These are phyloP conservation scores for Dionaea muscipula DNA, from an alignment of 179 eudicot species.

Conservation along the genomic window DNA sequence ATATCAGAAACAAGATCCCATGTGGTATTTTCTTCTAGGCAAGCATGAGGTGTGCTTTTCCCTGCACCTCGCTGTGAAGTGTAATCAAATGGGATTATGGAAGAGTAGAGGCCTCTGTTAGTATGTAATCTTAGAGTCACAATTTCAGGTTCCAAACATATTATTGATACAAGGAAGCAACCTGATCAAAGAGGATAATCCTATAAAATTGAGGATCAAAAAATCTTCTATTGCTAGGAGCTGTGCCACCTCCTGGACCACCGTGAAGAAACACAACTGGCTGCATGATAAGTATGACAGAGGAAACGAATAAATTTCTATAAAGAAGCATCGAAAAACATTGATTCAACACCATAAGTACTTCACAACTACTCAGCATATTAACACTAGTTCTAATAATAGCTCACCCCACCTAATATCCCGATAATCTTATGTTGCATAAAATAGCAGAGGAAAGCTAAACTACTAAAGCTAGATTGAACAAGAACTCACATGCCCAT, in stretches of 20 bases:
- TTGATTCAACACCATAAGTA: too few relatives aligned
- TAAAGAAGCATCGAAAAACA: not conserved
- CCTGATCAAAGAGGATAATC: conserved; percentile 95
- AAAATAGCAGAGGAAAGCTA: too few relatives aligned
- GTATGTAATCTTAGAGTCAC: not conserved
- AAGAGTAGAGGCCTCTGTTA: not conserved
- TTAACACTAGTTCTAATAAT: too few relatives aligned
- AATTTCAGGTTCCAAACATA: not conserved
- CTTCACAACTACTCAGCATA: too few relatives aligned
- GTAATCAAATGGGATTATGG: too few relatives aligned
- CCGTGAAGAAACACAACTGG: conserved; percentile 97
- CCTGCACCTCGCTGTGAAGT: conserved; percentile 80
- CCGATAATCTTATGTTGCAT: too few relatives aligned
- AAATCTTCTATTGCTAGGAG: conserved; percentile 77
- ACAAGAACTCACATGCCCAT: conserved; percentile 61
- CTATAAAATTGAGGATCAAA: conserved; percentile 91
- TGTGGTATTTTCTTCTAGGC: conserved; percentile 86
- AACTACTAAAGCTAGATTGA: not conserved
- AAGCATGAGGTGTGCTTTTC: conserved; percentile 95
- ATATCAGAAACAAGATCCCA: conserved; percentile 88
- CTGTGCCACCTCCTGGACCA: conserved; percentile 97
- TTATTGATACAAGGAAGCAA: conserved; percentile 15
- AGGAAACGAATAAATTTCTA: not conserved
- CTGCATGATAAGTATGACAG: conserved; percentile 32
- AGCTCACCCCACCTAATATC: too few relatives aligned